Percentiles rank a stretch among this genome's conserved stretches.
Evolutionary conservation across 2,329 filamentous ascomycete species (phyloP).

Genomic region (Aspergillus hortae): DNA sequence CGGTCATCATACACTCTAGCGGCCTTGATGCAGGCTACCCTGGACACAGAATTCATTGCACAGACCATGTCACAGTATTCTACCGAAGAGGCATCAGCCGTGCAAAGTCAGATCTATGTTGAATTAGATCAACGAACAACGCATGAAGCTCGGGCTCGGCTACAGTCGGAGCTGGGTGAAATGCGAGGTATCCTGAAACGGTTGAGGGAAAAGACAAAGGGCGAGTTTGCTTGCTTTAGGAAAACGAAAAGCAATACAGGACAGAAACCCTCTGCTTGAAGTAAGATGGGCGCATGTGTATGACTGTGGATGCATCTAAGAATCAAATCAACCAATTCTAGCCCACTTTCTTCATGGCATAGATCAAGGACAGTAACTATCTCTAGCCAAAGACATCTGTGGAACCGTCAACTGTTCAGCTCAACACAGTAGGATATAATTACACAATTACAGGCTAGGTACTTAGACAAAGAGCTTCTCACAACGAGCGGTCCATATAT

Average conservation of each 20-base stretch:
- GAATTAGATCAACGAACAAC: slow-evolving; percentile 87
- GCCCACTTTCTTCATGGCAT: neutral
- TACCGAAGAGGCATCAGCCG: slow-evolving; percentile 72
- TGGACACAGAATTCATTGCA: slow-evolving; percentile 94
- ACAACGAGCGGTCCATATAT: neutral
- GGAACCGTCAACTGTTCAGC: neutral
- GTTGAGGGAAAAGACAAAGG: slow-evolving; percentile 74
- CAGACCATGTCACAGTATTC: slow-evolving; percentile 91
- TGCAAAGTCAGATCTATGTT: slow-evolving; percentile 87
- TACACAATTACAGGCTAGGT: too few relatives aligned
- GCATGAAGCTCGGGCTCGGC: slow-evolving; percentile 71
- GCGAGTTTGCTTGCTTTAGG: slow-evolving; percentile 83
- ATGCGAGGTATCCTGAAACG: slow-evolving; percentile 85
- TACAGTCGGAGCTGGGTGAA: slow-evolving; percentile 85
- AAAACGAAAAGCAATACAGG: slow-evolving; percentile 49
- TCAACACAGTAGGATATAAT: too few relatives aligned
- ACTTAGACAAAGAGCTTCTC: neutral
- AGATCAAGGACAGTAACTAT: neutral
- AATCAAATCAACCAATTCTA: neutral
- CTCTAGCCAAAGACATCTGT: too few relatives aligned
- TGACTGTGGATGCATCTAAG: neutral
- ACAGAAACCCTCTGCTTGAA: slow-evolving; percentile 20
- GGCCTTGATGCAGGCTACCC: slow-evolving; percentile 90
- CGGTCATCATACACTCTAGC: slow-evolving; percentile 69
- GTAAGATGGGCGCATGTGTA: too few relatives aligned